Conservation (phyloP, 2,329 filamentous ascomycete species). For the Aureobasidium sp. region DNA sequence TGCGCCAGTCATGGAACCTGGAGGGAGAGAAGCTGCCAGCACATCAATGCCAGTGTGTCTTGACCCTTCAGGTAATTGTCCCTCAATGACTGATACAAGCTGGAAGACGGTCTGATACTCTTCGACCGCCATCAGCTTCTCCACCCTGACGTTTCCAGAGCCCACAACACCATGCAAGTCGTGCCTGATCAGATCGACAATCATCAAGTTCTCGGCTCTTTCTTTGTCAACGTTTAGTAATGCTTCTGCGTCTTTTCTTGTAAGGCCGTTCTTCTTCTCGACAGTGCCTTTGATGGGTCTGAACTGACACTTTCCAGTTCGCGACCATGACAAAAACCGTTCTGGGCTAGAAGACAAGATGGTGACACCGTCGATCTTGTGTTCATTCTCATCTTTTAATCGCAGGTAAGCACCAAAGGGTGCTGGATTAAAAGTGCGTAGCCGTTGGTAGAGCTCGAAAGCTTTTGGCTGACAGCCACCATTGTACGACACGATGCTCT, state of each 20-base stretch:
- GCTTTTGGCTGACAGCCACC: conserved; percentile 23
- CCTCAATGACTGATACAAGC: conserved; percentile 83
- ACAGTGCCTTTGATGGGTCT: conserved; percentile 96
- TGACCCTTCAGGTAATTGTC: conserved; percentile 39
- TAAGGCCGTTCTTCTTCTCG: conserved; percentile 63
- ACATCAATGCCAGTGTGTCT: conserved; percentile 63
- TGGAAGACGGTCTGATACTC: conserved; percentile 88
- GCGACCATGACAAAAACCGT: conserved; percentile 69
- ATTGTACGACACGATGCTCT: conserved; percentile 54
- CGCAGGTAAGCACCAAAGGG: conserved; percentile 79
- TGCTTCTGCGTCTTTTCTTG: conserved; percentile 61
- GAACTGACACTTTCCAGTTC: conserved; percentile 62
- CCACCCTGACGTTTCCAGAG: conserved; percentile 63
- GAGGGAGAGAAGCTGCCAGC: conserved; percentile 70
- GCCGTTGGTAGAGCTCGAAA: conserved; percentile 66
- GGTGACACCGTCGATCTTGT: conserved; percentile 40
- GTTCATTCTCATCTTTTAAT: conserved; percentile 45
- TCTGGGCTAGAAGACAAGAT: conserved; percentile 82
- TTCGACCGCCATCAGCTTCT: conserved; percentile 76
- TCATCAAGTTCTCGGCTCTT: conserved; percentile 95
- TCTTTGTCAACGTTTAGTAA: conserved; percentile 80
- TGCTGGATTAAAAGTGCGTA: conserved; percentile 67
- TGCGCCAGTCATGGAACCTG: conserved; percentile 93
- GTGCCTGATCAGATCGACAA: conserved; percentile 91
- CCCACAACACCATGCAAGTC: conserved; percentile 83